Percentiles rank a stretch among this genome's conserved stretches.
Conservation (phyloP, 257 asterid genomes). For the Rehmannia glutinosa region DNA sequence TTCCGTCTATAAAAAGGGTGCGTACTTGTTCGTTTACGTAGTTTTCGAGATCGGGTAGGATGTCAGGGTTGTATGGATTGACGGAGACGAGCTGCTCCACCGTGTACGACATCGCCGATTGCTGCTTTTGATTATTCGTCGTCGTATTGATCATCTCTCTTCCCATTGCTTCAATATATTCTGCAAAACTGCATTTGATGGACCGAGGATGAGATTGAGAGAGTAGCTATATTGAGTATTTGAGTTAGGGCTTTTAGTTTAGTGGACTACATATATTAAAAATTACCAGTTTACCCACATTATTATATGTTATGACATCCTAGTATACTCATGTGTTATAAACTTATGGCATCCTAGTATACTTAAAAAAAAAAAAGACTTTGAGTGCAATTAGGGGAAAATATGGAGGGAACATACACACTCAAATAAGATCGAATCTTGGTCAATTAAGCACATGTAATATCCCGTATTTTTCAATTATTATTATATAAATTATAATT, state of each 20-base stretch:
- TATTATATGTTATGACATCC: too few species aligned
- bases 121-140: slow-evolving; percentile 38
- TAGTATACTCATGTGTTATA: too few species aligned
- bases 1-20: background rate
- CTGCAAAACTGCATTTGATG: background rate
- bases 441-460: too few species aligned
- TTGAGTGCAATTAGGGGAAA: too few species aligned
- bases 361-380: too few species aligned
- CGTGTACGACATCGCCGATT: slow-evolving; percentile 51
- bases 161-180: too few species aligned
- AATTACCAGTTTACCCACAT: slow-evolving; percentile 8
- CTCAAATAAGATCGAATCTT: too few species aligned
- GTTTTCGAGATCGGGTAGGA: slow-evolving; percentile 90
- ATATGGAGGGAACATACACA: too few species aligned
- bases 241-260: slow-evolving; percentile 14
- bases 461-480: too few species aligned
- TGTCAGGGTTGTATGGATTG: slow-evolving; percentile 98
- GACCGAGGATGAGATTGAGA: background rate
- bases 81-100: slow-evolving; percentile 92
- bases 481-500: too few species aligned
- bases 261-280: background rate
- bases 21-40: slow-evolving; percentile 60
- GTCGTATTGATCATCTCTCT: slow-evolving; percentile 36
- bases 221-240: background rate
- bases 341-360: too few species aligned